Evolutionary conservation across 140 eudicot species (phyloP).

Genomic region (Senecio squalidus): DNA sequence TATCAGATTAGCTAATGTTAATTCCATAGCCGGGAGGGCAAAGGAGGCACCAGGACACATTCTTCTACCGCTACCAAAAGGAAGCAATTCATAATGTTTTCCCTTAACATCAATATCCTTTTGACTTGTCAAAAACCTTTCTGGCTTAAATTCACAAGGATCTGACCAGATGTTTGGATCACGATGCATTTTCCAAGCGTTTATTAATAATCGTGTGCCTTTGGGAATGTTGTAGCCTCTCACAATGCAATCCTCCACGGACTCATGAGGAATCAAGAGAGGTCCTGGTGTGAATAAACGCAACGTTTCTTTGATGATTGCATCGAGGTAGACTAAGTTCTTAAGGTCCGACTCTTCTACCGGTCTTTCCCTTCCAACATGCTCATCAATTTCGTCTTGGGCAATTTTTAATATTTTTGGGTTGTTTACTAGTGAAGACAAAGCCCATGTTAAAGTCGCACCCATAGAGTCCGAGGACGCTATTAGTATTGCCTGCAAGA

Average conservation of each 20-base stretch:
- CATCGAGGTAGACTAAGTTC: not conserved
- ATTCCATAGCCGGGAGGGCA: too few species aligned
- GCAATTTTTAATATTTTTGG: not conserved
- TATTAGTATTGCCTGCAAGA: too few species aligned
- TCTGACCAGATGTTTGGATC: not conserved
- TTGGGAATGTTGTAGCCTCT: not conserved
- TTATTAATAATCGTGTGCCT: not conserved
- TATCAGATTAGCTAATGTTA: too few species aligned
- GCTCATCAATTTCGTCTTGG: not conserved
- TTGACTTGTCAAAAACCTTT: too few species aligned
- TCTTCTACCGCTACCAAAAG: too few species aligned
- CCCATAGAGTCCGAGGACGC: not conserved
- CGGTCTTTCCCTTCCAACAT: not conserved
- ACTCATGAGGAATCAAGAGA: not conserved
- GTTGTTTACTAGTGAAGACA: not conserved
- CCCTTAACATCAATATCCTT: too few species aligned
- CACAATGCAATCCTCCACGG: not conserved
- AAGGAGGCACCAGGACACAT: too few species aligned
- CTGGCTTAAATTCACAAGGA: too few species aligned
- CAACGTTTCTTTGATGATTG: not conserved
- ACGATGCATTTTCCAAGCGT: not conserved
- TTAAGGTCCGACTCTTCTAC: not conserved
- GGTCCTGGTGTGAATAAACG: not conserved
- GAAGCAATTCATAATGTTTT: too few species aligned
- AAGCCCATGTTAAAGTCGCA: not conserved